Evolutionary conservation across 345 rosid species (phyloP).

Genomic region (Murraya paniculata): DNA sequence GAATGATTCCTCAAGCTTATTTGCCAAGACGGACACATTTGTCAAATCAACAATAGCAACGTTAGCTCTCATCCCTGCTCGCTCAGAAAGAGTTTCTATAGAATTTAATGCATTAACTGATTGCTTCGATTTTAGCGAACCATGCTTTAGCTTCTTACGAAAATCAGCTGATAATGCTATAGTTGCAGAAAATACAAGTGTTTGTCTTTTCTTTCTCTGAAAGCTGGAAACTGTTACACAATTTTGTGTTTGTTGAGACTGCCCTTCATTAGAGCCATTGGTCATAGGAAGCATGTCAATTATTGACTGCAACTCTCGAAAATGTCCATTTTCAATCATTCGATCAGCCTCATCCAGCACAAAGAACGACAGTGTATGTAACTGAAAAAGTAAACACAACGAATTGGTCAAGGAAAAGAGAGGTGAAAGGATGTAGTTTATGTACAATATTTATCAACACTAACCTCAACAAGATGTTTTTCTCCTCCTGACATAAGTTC

Average conservation of each 20-base stretch:
- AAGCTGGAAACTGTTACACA: slow-evolving; percentile 53
- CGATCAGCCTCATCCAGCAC: slow-evolving; percentile 98
- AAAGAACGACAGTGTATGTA: slow-evolving; percentile 88
- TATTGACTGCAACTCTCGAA: slow-evolving; percentile 91
- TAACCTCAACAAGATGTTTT: slow-evolving; percentile 85
- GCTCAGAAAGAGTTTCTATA: slow-evolving; percentile 77
- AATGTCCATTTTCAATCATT: slow-evolving; percentile 95
- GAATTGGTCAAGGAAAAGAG: not conserved
- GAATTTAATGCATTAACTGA: slow-evolving; percentile 62
- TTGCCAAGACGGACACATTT: slow-evolving; percentile 62
- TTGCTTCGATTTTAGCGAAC: slow-evolving; percentile 62
- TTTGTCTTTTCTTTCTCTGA: slow-evolving; percentile 87
- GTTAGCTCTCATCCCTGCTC: slow-evolving; percentile 86
- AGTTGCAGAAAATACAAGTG: slow-evolving; percentile 96
- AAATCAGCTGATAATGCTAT: slow-evolving; percentile 86
- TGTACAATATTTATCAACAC: slow-evolving; percentile 15
- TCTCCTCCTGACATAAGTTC: slow-evolving; percentile 95
- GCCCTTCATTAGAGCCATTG: slow-evolving; percentile 40
- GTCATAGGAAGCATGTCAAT: slow-evolving; percentile 82
- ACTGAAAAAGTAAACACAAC: slow-evolving; percentile 45
- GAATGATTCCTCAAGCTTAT: slow-evolving; percentile 87
- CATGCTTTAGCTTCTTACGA: slow-evolving; percentile 87
- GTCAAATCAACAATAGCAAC: slow-evolving; percentile 91
- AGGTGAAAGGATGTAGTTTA: not conserved
- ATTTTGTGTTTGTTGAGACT: slow-evolving; percentile 44